phyloP scores from a whole-genome alignment of 2,329 filamentous ascomycete species.

The Nemania sp. region DNA sequence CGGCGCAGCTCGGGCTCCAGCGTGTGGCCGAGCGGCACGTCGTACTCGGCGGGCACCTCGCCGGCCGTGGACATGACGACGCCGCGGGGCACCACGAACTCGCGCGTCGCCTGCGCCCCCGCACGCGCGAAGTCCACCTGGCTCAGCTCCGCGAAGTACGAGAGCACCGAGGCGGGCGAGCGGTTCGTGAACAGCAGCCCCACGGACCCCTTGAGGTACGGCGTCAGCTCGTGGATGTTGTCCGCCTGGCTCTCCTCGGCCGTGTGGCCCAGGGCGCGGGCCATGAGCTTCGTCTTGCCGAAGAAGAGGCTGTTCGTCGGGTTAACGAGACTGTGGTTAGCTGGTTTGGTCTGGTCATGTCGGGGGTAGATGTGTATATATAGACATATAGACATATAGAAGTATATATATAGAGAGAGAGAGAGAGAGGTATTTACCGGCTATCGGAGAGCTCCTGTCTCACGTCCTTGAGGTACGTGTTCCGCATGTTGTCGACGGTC shows the following conservation, averaged over 20 bases:
- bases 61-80: constrained; percentile 79
- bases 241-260: constrained; percentile 80
- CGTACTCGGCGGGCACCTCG: constrained; percentile 77
- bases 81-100: constrained; percentile 82
- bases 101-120: constrained; percentile 73
- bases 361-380: no score
- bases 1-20: constrained; percentile 89
- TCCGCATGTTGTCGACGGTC: constrained; percentile 95
- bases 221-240: constrained; percentile 71
- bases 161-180: constrained; percentile 64
- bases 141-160: constrained; percentile 73
- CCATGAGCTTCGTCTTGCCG: constrained; percentile 99
- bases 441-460: constrained; percentile 82
- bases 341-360: neutral
- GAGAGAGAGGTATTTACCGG: constrained; percentile 59
- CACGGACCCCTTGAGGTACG: constrained; percentile 78
- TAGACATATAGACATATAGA: no score
- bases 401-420: neutral
- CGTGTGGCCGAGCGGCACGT: constrained; percentile 84
- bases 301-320: constrained; percentile 80
- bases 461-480: constrained; percentile 92
- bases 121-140: constrained; percentile 91
- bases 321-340: neutral
- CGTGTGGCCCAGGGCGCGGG: constrained; percentile 83
- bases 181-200: constrained; percentile 91